phyloP scores from a whole-genome alignment of 768 basidiomycete species.

The Sarcodon aspratus region DNA sequence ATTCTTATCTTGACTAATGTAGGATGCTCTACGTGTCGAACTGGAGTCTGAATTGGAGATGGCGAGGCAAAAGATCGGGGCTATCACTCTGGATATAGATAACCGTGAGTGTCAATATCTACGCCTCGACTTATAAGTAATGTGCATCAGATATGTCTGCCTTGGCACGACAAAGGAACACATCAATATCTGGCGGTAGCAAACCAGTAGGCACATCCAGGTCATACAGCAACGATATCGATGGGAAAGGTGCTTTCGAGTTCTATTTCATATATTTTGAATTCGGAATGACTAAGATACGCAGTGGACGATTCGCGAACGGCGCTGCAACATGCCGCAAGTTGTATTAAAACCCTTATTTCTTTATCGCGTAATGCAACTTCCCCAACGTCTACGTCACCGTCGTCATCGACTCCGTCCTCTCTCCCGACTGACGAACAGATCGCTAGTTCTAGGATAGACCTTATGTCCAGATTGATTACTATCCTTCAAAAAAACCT shows the following conservation, averaged over 20 bases:
- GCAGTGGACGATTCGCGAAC: conserved; percentile 61
- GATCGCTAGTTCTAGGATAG: conserved; percentile 44
- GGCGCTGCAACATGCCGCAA: conserved; percentile 51
- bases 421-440: conserved; percentile 22
- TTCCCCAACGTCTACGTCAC: conserved; percentile 19
- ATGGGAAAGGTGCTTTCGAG: too few relatives aligned
- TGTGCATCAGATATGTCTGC: background rate
- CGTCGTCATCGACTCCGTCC: conserved; percentile 26
- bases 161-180: background rate
- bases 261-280: too few relatives aligned
- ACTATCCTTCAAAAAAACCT: conserved; percentile 56
- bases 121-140: too few relatives aligned
- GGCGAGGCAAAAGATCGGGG: conserved; percentile 62
- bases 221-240: too few relatives aligned
- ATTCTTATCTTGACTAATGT: conserved; percentile 3
- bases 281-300: too few relatives aligned
- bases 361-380: conserved; percentile 27
- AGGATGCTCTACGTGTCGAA: conserved; percentile 58
- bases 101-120: conserved; percentile 25
- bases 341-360: conserved; percentile 44
- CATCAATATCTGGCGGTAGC: background rate
- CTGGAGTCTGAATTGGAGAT: conserved; percentile 71
- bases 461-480: conserved; percentile 54
- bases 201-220: too few relatives aligned
- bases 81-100: conserved; percentile 48